Conservation (phyloP, 75 land plant species). For the Chamaecyparis obtusa region DNA sequence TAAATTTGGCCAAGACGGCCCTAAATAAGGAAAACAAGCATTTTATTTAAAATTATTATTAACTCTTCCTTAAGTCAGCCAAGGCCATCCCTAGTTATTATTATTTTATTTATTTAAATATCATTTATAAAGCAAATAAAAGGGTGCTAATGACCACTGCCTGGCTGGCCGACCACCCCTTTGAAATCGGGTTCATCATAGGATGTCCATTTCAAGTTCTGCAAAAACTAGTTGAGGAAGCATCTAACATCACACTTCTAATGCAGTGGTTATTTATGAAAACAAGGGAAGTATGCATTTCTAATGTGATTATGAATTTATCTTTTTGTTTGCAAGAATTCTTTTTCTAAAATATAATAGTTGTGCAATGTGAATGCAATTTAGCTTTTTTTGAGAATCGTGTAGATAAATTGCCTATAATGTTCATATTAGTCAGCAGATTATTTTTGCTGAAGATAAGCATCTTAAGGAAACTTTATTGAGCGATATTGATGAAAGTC, state of each 20-base stretch:
- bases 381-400: neutral
- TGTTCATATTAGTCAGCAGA: slow-evolving; percentile 14
- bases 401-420: neutral
- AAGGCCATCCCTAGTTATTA: too few relatives aligned
- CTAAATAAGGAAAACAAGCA: too few relatives aligned
- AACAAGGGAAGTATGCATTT: neutral
- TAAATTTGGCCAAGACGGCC: too few relatives aligned
- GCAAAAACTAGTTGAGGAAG: neutral
- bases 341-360: neutral
- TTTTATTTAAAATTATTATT: too few relatives aligned
- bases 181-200: too few relatives aligned
- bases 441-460: slow-evolving; percentile 30
- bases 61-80: too few relatives aligned
- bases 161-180: too few relatives aligned
- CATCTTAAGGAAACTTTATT: slow-evolving; percentile 13
- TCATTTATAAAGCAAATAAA: too few relatives aligned
- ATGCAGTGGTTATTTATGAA: neutral
- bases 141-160: too few relatives aligned
- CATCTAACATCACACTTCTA: neutral
- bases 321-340: neutral
- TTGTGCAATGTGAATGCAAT: neutral
- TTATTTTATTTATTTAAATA: too few relatives aligned
- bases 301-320: neutral
- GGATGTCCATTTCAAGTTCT: neutral
- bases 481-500: slow-evolving; percentile 21